Base-by-base conservation (phyloP, 1,139 yeast genomes). In the Entelexis paramagnoliae region DNA sequence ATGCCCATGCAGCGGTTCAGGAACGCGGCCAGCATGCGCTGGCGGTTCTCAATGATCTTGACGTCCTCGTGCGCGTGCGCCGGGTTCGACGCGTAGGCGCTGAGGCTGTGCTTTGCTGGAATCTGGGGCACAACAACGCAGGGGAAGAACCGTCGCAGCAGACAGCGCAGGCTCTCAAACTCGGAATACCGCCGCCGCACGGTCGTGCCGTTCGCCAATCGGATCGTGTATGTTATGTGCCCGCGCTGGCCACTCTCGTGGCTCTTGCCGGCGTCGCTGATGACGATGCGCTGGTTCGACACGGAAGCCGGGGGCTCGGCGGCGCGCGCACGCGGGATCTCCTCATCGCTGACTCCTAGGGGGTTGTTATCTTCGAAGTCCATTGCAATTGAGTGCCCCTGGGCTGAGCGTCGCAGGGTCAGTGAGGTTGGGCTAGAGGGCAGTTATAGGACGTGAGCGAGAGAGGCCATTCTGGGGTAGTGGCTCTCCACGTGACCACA, bases 171-270 rank as follows among this genome's bases (percentile, higher is more conserved):
- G 52, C 85, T 78, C 62, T 87, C 97, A 66, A 91, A 91, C 64
- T 91, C 98, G 48, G 95, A 84, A 67, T 91, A 91, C 41, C 98
- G 72, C 60, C 98, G 73, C 52, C 89, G 73, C 1, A 89, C 89
- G 33, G 78, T 74, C 14, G 76, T 64, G 48, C 79, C 81, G 39
- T 58, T 46, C 14, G 78, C 80, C 40, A 79, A 68, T 58, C 77
- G 77, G 55, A 91, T 86, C 13, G 94, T 81, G 66, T 91, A 91
- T 0, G 86, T 86, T 46, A 89, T 78, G 59, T 81, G 89, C 35
- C 79, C 81, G 65, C 81, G 74, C 64, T 70, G 81, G 62, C 82
- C 73, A 19, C 87, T 86, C 61, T 88, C 96, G 50, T 78, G 81
- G 36, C 86, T 77, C 64, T 83, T 86, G 28, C 81, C 81, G 0